A percentile compares a stretch with the other conserved stretches of the same genome.
phyloP scores from a whole-genome alignment of 2,329 filamentous ascomycete genomes.

The Harringtonia lauricola region DNA sequence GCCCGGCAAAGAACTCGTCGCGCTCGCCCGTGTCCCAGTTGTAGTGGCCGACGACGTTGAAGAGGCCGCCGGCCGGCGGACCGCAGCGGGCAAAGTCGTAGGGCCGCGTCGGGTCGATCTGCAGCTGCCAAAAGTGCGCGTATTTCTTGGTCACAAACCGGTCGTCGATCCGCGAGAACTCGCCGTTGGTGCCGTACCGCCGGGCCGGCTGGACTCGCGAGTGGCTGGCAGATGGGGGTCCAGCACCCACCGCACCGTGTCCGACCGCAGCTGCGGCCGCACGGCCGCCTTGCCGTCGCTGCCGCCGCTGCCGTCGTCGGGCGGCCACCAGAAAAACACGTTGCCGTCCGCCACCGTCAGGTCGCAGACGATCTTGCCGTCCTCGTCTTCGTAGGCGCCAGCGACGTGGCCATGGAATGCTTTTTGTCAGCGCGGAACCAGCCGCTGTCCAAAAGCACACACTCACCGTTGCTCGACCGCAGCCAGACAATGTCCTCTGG shows the following conservation, averaged over 20 bases:
- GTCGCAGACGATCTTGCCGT: conserved; percentile 32
- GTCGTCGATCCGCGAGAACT: conserved; percentile 39
- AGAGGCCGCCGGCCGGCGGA: conserved; percentile 28
- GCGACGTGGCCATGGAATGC: conserved; percentile 36
- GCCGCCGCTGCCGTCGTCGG: conserved; percentile 17
- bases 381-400: conserved; percentile 34
- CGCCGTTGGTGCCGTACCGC: conserved; percentile 30
- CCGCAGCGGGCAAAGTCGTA: conserved; percentile 34
- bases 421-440: too few species aligned
- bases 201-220: conserved; percentile 24
- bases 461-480: conserved; percentile 35
- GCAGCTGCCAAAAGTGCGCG: conserved; percentile 34
- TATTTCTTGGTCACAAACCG: conserved; percentile 32
- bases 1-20: conserved; percentile 32
- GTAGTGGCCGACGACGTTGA: conserved; percentile 35
- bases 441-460: too few species aligned
- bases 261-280: conserved; percentile 25
- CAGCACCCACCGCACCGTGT: conserved; percentile 28
- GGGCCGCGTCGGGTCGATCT: conserved; percentile 22
- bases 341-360: conserved; percentile 31
- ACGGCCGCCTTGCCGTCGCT: conserved; percentile 10
- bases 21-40: conserved; percentile 26
- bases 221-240: conserved; percentile 24
- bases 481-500: conserved; percentile 42
- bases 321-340: conserved; percentile 34